Evolutionary conservation across 345 rosid genomes (phyloP).

Genomic region (Ailanthus altissimus): DNA sequence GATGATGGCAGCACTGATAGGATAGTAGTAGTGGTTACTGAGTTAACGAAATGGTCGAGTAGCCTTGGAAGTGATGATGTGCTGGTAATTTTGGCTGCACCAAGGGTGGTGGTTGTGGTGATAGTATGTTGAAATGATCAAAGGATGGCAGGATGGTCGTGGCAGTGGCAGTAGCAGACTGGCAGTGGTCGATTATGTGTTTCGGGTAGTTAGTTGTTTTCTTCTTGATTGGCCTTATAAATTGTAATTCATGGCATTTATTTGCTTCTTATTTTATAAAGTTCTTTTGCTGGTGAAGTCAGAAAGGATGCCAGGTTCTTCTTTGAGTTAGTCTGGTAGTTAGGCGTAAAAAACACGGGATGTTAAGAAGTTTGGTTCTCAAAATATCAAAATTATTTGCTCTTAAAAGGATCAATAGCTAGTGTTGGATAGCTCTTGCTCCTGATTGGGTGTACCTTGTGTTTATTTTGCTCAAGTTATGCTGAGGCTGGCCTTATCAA

Average conservation of each 20-base stretch:
- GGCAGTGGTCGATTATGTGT: background rate
- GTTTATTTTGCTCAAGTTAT: background rate
- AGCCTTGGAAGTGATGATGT: background rate
- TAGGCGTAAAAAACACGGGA: background rate
- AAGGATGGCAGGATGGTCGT: background rate
- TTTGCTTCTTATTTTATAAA: background rate
- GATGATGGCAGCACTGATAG: background rate
- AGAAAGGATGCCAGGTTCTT: background rate
- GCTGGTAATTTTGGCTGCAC: background rate
- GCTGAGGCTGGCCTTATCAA: too few species aligned
- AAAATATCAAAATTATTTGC: background rate
- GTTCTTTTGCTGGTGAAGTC: background rate
- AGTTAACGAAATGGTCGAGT: background rate
- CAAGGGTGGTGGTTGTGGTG: background rate
- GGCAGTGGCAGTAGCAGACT: background rate
- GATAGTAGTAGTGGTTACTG: background rate
- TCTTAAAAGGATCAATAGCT: background rate
- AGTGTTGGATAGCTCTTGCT: background rate
- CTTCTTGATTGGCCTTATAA: background rate
- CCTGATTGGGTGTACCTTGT: background rate
- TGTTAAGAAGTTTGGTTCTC: background rate
- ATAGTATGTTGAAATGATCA: background rate
- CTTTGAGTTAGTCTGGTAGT: background rate
- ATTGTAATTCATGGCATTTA: background rate
- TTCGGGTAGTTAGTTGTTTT: constrained; percentile 8